Conservation (phyloP, 2,329 filamentous ascomycete genomes). For the Aspergillus cejpii region DNA sequence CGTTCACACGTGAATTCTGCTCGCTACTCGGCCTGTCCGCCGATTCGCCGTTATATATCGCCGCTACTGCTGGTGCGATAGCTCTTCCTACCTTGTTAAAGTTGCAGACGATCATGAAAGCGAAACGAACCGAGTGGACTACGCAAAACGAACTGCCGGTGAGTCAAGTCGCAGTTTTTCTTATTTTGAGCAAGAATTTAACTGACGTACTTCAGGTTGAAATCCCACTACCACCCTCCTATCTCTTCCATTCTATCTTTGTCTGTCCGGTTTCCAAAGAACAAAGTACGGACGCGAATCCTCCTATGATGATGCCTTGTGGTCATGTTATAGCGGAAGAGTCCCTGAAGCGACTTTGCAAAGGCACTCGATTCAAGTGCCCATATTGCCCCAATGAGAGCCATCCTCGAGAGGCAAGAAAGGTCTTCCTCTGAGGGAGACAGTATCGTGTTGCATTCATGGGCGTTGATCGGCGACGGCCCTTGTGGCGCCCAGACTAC, state of each 20-base stretch:
- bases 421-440: slow-evolving; percentile 56
- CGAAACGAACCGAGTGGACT: slow-evolving; percentile 91
- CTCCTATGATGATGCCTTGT: slow-evolving; percentile 93
- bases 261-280: slow-evolving; percentile 97
- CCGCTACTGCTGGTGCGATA: slow-evolving; percentile 85
- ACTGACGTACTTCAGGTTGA: slow-evolving; percentile 46
- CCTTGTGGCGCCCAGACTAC: background rate
- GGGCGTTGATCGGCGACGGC: too few species aligned
- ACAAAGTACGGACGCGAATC: slow-evolving; percentile 86
- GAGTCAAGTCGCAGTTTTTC: slow-evolving; percentile 33
- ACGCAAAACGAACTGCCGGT: slow-evolving; percentile 84
- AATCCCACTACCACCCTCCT: slow-evolving; percentile 57
- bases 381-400: slow-evolving; percentile 91
- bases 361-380: slow-evolving; percentile 80
- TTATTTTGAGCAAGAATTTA: background rate
- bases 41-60: slow-evolving; percentile 86
- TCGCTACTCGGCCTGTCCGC: slow-evolving; percentile 81
- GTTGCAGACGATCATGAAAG: slow-evolving; percentile 76
- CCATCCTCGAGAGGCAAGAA: slow-evolving; percentile 64
- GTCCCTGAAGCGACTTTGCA: slow-evolving; percentile 70
- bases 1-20: slow-evolving; percentile 92
- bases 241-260: slow-evolving; percentile 88
- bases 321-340: slow-evolving; percentile 90
- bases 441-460: background rate
- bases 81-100: slow-evolving; percentile 85